Base-by-base conservation (phyloP, 345 rosid genomes). In the Conringia planisiliqua region DNA sequence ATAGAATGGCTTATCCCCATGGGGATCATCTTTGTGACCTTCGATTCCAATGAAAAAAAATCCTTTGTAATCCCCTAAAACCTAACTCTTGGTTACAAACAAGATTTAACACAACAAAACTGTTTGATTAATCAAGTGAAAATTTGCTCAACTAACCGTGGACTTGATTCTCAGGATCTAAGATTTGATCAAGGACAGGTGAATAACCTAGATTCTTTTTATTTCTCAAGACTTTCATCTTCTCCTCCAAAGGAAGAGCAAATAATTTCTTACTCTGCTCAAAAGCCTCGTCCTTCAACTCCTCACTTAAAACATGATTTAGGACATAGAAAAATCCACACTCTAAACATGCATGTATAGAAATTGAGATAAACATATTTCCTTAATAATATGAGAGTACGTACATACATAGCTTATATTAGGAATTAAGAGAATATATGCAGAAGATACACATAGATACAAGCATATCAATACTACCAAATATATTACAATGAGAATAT, bases 281-380 rank as follows among this genome's bases (percentile, higher is more conserved):
- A 47, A 93, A 93, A 17, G 84, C 88, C 76, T 88, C 80, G 4
- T 82, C 84, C 86, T 79, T 85, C 36, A 91, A 84, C 75, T 91
- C 89, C 59, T 78, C 71, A 68, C 85, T 86, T 48, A 93, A 79
- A 35, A 96, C 93, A 47, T 93, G 97, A 71, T 93, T 91, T 16
- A 82, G 70, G 44, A 93, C 89, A 76, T 93, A 91, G 83, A 93
- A 91, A 76, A 89, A 89, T 47, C 94, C 96, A 63, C 83, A 48
- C 74, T 93, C 98, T 70, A 91, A 69, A 75, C 97, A 93, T 65
- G 97, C n/a, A n/a, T n/a, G n/a, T n/a, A n/a, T n/a, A n/a, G n/a
- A n/a, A n/a, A n/a, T n/a, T n/a, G n/a, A n/a, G n/a, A n/a, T n/a
- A n/a, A n/a, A n/a, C n/a, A n/a, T n/a, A n/a, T n/a, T n/a, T n/a